Percentiles rank a stretch among this genome's conserved stretches.
phyloP scores from a whole-genome alignment of 1,284 basidiomycete species.

The Cutaneotrichosporon sp. region DNA sequence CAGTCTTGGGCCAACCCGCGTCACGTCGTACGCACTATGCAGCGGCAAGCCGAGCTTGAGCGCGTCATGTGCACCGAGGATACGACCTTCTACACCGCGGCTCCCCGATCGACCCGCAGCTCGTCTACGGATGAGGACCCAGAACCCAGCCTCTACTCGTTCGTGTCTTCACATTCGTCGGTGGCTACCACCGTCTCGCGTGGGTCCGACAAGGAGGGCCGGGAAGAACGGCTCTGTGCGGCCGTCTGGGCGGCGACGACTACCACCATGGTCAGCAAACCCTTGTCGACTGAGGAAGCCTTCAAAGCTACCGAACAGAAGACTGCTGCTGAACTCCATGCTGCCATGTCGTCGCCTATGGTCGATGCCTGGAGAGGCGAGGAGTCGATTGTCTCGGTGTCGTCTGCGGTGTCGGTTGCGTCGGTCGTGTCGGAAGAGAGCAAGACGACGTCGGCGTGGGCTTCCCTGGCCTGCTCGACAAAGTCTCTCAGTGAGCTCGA shows the following conservation, averaged over 20 bases:
- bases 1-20: slow-evolving; percentile 68
- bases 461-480: slow-evolving; percentile 22
- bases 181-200: slow-evolving; percentile 24
- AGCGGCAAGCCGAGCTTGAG: slow-evolving; percentile 60
- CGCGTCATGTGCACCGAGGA: slow-evolving; percentile 26
- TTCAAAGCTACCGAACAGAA: slow-evolving; percentile 22
- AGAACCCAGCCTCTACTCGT: slow-evolving; percentile 26
- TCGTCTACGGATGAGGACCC: slow-evolving; percentile 30
- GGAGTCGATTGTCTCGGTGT: slow-evolving; percentile 20
- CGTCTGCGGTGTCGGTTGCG: slow-evolving; percentile 23
- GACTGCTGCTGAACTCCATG: slow-evolving; percentile 36
- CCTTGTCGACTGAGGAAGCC: slow-evolving; percentile 12
- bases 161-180: slow-evolving; percentile 28
- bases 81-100: slow-evolving; percentile 32
- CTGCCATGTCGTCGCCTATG: slow-evolving; percentile 44
- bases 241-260: slow-evolving; percentile 23
- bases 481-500: slow-evolving; percentile 35
- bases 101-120: slow-evolving; percentile 18
- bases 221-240: slow-evolving; percentile 16
- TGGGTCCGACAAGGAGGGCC: not conserved
- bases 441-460: slow-evolving; percentile 25
- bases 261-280: slow-evolving; percentile 9
- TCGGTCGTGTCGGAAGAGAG: slow-evolving; percentile 20
- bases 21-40: slow-evolving; percentile 62
- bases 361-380: slow-evolving; percentile 25